phyloP scores from a whole-genome alignment of 208 protist genomes.

The Leishmania martiniquensis region DNA sequence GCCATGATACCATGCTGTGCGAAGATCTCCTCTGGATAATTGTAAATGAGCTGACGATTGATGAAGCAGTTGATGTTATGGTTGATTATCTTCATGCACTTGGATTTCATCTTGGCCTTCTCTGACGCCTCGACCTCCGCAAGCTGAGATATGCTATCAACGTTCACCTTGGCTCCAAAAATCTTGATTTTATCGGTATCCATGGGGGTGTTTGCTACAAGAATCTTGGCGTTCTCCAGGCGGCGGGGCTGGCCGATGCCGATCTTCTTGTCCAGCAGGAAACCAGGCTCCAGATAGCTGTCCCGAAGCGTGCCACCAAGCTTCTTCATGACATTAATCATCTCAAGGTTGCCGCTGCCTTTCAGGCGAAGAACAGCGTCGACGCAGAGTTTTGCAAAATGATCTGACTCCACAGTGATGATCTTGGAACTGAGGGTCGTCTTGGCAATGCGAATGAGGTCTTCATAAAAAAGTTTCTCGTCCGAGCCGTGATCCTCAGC shows the following conservation, averaged over 20 bases:
- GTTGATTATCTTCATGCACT: slow-evolving; percentile 97
- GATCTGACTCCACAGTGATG: slow-evolving; percentile 96
- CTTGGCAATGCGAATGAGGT: slow-evolving; percentile 98
- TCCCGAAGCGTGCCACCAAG: slow-evolving; percentile 96
- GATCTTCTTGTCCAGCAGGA: slow-evolving; percentile 99
- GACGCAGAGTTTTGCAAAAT: slow-evolving; percentile 99
- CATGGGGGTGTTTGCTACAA: slow-evolving; percentile 99
- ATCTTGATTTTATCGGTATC: slow-evolving; percentile 99
- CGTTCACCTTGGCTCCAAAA: slow-evolving; percentile 95
- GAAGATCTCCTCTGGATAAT: slow-evolving; percentile 99
- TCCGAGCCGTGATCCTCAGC: slow-evolving; percentile 88
- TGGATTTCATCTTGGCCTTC: slow-evolving; percentile 94
- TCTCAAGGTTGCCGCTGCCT: slow-evolving; percentile 96
- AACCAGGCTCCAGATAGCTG: slow-evolving; percentile 99
- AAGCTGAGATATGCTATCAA: slow-evolving; percentile 95
- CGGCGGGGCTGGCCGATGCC: slow-evolving; percentile 98
- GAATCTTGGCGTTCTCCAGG: slow-evolving; percentile 98
- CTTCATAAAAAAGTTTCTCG: slow-evolving; percentile 93
- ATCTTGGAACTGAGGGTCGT: slow-evolving; percentile 99
- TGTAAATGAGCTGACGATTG: slow-evolving; percentile 99
- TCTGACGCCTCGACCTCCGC: slow-evolving; percentile 99
- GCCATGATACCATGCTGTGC: slow-evolving; percentile 96
- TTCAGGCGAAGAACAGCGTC: slow-evolving; percentile 98
- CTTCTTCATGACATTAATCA: slow-evolving; percentile 99
- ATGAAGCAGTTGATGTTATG: slow-evolving; percentile 99